phyloP scores from a whole-genome alignment of 1,284 basidiomycete genomes.

The Pyrrhoderma lamaoense region DNA sequence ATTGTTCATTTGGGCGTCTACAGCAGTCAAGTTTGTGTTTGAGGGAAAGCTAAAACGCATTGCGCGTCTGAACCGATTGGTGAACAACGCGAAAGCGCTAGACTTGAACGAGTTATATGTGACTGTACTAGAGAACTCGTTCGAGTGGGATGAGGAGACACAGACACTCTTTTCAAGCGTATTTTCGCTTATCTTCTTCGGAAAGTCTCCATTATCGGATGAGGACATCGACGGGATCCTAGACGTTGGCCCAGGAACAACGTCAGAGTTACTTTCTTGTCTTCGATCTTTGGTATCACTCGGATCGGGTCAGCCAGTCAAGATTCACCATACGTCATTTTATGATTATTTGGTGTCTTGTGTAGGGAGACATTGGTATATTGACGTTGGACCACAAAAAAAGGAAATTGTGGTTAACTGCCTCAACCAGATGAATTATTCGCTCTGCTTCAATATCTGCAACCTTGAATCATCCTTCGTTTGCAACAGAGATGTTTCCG shows the following conservation, averaged over 20 bases:
- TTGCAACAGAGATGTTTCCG: constrained; percentile 14
- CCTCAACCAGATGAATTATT: constrained; percentile 10
- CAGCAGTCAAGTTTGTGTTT: constrained; percentile 23
- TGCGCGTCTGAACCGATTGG: too few relatives aligned
- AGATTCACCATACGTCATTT: background rate
- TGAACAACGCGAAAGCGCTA: background rate
- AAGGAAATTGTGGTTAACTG: constrained; percentile 21
- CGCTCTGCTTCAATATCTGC: constrained; percentile 20
- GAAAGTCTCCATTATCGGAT: background rate
- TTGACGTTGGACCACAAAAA: too few relatives aligned
- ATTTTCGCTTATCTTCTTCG: background rate
- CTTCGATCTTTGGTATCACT: background rate
- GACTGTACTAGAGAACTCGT: background rate
- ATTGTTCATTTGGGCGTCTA: constrained; percentile 27
- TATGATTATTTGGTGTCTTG: background rate
- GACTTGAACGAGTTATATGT: background rate
- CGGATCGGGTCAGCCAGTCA: background rate
- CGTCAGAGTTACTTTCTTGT: background rate
- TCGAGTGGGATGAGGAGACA: background rate
- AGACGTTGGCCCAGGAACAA: background rate
- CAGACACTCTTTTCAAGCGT: background rate
- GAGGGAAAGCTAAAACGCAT: too few relatives aligned
- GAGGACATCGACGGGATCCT: background rate
- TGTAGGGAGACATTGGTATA: too few relatives aligned
- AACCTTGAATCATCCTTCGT: constrained; percentile 16